Percentiles rank a stretch among this genome's conserved stretches.
Evolutionary conservation across 148 eudicot species (phyloP).

Genomic region (Silene uniflora): DNA sequence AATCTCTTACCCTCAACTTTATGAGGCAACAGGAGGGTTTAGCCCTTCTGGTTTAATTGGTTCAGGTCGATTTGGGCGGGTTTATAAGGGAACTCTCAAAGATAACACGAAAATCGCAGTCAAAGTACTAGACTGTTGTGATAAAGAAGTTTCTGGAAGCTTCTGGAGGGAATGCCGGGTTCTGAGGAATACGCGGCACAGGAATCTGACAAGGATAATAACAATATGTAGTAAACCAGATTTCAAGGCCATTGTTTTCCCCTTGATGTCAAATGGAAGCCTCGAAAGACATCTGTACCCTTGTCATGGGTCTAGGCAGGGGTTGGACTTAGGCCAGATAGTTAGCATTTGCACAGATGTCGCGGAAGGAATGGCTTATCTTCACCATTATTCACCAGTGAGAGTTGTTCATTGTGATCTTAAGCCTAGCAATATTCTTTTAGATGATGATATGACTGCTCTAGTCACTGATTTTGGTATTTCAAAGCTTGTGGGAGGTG

Average conservation of each 20-base stretch:
- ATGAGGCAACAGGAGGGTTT: slow-evolving; percentile 73
- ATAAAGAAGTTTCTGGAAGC: slow-evolving; percentile 40
- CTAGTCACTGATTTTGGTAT: slow-evolving; percentile 78
- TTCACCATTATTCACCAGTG: slow-evolving; percentile 72
- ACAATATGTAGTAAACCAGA: slow-evolving; percentile 65
- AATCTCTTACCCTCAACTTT: slow-evolving; percentile 53
- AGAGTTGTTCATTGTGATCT: slow-evolving; percentile 82
- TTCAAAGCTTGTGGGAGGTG: slow-evolving; percentile 51
- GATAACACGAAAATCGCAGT: slow-evolving; percentile 72
- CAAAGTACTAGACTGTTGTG: slow-evolving; percentile 47
- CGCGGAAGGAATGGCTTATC: slow-evolving; percentile 73
- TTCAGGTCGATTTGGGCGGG: slow-evolving; percentile 64
- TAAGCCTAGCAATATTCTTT: slow-evolving; percentile 83
- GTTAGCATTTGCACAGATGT: slow-evolving; percentile 68
- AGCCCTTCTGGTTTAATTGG: slow-evolving; percentile 53
- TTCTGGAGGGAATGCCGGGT: slow-evolving; percentile 74
- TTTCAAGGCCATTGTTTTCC: slow-evolving; percentile 81
- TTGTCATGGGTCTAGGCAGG: slow-evolving; percentile 32
- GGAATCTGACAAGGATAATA: slow-evolving; percentile 65
- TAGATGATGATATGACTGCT: slow-evolving; percentile 76
- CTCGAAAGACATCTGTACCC: slow-evolving; percentile 68
- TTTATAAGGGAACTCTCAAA: slow-evolving; percentile 62
- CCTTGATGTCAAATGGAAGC: slow-evolving; percentile 82
- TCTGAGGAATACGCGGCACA: slow-evolving; percentile 56
- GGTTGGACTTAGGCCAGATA: slow-evolving; percentile 56